Evolutionary conservation across 2,329 filamentous ascomycete genomes (phyloP), one percentile per base, ranked within the genome.

Genomic region (Harringtonia lauricola): DNA sequence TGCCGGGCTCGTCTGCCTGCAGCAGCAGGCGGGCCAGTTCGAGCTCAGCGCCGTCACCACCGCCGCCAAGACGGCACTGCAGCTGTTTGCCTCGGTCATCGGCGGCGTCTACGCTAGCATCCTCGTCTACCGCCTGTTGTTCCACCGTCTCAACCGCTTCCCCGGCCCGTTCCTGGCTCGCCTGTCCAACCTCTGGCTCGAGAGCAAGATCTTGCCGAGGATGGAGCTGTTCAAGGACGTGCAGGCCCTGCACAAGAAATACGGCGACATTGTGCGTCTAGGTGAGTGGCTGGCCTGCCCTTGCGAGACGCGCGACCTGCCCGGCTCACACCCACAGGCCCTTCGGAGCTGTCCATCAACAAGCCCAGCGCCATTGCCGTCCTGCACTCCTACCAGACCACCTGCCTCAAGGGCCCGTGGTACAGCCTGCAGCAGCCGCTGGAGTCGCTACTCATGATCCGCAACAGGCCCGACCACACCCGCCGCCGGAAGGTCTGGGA

Each of bases 361-460:
- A 28, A 36, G 30, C 39, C 42, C 9, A 18, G 22, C 13, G 40
- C 43, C 13, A 29, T 42, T 2, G 29, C 29, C 7, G 29, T 43
- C 30, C 47, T 52, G 39, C 44, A 49, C 42, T n/a, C 42, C 15
- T 8, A 31, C 10, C 42, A 24, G 4, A 31, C 42, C 21, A 29
- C 41, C 39, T 44, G 48, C 39, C 19, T 29, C 26, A 52, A 52
- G 36, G 47, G 47, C 17, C 49, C 50, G 1, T 52, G 44, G 42
- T 52, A 52, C 47, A 43, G 49, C 39, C 34, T 42, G 24, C 44
- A 44, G n/a, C 38, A 49, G 37, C 50, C 50, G n/a, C 45, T 45
- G 24, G 42, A 43, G 33, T 47, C 47, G 41, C 46, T 52, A 19
- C 41, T 49, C 36, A 44, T 46, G 36, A 47, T 48, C 13, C 49